These are phyloP conservation scores for Suhomyces yuchorum DNA, from an alignment of 1,139 yeast genomes.

Conservation along the genomic window DNA sequence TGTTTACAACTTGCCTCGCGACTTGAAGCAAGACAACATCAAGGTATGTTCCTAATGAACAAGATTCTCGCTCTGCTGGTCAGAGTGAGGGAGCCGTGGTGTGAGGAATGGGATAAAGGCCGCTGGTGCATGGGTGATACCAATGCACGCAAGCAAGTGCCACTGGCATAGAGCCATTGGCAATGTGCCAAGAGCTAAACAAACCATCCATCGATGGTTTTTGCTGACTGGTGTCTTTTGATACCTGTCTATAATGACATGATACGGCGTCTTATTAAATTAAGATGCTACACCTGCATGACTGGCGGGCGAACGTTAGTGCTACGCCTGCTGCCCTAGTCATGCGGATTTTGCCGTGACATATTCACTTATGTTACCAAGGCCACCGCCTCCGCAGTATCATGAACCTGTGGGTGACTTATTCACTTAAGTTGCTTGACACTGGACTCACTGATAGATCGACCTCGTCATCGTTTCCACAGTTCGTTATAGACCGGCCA, in stretches of 20 bases:
- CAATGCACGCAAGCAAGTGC: background rate
- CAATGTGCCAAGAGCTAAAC: background rate
- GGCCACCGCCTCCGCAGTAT: background rate
- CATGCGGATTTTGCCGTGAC: background rate
- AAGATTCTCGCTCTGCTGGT: constrained; percentile 5
- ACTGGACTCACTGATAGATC: constrained; percentile 2
- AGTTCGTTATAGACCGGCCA: constrained; percentile 2
- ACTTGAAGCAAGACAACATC: constrained; percentile 73
- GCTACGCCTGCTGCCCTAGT: background rate
- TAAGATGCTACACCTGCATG: constrained; percentile 6
- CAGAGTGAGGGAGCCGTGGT: constrained; percentile 4
- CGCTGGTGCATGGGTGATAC: constrained; percentile 1
- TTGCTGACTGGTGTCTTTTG: background rate
- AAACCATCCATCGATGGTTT: background rate
- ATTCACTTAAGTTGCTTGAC: constrained; percentile 2
- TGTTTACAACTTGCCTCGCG: constrained; percentile 78
- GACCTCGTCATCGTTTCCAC: constrained; percentile 7
- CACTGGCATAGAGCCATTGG: background rate
- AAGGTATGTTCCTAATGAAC: constrained; percentile 62
- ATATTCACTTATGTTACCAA: background rate
- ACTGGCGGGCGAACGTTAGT: background rate
- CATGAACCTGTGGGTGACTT: constrained; percentile 1
- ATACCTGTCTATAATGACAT: background rate
- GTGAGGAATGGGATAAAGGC: constrained; percentile 7
- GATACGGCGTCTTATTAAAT: constrained; percentile 11